Percentiles rank a stretch among this genome's conserved stretches.
These are phyloP conservation scores for Puccinia triticina DNA, from an alignment of 1,284 basidiomycete species.

Conservation along the genomic window DNA sequence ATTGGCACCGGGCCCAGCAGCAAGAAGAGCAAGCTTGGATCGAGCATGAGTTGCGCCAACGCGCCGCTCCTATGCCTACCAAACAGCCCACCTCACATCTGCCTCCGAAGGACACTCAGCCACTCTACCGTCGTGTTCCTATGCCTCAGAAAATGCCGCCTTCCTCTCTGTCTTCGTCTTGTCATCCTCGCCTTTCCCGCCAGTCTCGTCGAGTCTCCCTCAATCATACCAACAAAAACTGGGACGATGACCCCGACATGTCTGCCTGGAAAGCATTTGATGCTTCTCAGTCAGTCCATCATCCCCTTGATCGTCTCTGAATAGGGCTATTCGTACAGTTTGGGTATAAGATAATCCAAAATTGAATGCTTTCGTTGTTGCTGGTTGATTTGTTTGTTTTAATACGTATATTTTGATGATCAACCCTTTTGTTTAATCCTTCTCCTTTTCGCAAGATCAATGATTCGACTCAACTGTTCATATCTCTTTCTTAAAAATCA, in stretches of 20 bases:
- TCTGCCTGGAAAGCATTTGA: conserved; percentile 38
- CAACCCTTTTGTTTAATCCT: background rate
- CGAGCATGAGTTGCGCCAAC: conserved; percentile 11
- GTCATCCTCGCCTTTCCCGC: background rate
- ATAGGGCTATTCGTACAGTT: background rate
- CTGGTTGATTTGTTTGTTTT: too few species aligned
- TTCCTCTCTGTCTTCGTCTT: background rate
- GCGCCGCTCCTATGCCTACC: background rate
- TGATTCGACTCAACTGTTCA: too few species aligned
- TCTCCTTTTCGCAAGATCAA: conserved; percentile 1
- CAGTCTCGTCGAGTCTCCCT: background rate
- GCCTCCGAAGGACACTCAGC: background rate
- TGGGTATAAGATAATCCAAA: background rate
- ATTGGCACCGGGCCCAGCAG: conserved; percentile 21
- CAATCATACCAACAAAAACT: background rate
- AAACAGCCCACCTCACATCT: background rate
- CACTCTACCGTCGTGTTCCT: background rate
- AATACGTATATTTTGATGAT: background rate
- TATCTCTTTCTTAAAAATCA: background rate
- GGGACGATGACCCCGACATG: conserved; percentile 25
- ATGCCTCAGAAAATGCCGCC: conserved; percentile 10
- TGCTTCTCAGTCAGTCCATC: background rate
- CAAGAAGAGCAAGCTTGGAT: conserved; percentile 16
- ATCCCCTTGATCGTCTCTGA: background rate
- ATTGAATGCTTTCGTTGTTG: too few species aligned